Base-by-base conservation (phyloP, 2,329 filamentous ascomycete genomes). In the Alternaria burnsii region DNA sequence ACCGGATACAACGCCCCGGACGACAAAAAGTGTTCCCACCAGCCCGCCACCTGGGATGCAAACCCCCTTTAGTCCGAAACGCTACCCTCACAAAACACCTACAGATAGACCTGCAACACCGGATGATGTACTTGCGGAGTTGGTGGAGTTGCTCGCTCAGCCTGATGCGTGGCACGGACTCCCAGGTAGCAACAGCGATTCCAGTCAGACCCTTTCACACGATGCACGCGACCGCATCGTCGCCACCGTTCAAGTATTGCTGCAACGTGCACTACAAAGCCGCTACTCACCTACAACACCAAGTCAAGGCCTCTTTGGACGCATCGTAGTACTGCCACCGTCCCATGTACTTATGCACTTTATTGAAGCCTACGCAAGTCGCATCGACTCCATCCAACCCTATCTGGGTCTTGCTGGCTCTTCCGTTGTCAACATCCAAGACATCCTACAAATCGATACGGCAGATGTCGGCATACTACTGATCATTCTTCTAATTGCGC, bases 361-460 rank as follows among this genome's bases (percentile, higher is more conserved):
- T 22, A 24, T 59, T 18, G 38, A 59, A 3, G 30, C 42, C 3
- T 59, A 59, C 30, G 44, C 57, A 30, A 46, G 22, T 30, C 52
- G 57, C 22, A 55, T 59, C 26, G 57, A 59, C 16, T 55, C 38
- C 4, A 50, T 59, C 10, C 57, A 59, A 38, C 57, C 57, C 6
- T 59, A 55, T 26, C 52, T 59, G 20, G 52, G 57, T n/a, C 52
- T 59, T 18, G 43, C 57, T n/a, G 57, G 57, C 14, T 59, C 43
- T 8, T 16, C 57, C 3, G 36, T 46, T 14, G 24, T 53, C 44
- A 59, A 55, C 7, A 40, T 59, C 3, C 44, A 55, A 36, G 52
- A 59, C 2, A 55, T 59, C 8, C 18, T 59, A 9, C 44, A 55
- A n/a, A 24, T 55, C 9, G 52, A 59, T 36, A 28, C 26, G 8